Base-by-base conservation (phyloP, 768 basidiomycete genomes). In the Coprinopsis cinerea region DNA sequence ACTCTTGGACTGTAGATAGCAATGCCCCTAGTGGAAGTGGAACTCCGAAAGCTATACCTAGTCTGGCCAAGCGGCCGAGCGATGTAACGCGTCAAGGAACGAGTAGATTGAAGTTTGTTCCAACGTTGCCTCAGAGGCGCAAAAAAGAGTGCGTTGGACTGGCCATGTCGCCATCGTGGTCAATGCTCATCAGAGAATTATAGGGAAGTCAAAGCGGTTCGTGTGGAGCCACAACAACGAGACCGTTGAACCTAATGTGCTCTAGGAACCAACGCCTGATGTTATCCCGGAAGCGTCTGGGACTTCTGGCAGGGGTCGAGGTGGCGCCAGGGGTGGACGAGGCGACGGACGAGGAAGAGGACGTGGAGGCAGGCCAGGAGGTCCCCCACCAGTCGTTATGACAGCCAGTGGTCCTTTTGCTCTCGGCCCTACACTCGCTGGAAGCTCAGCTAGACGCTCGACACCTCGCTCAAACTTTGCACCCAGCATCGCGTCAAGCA, bases 361-460 rank as follows among this genome's bases (percentile, higher is more conserved):
- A 47, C 78, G 80, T n/a, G 64, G 75, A 10, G 81, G 79, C 41
- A 66, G 76, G n/a, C n/a, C n/a, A 27, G 78, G 76, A 36, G 77
- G 69, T 2, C 55, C 78, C 23, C 76, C 82, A 41, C 65, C 76
- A 1, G 70, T 70, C 5, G 83, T 87, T 67, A 88, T 92, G 88
- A 84, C 79, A 15, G 89, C 89, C 0, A 89, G 86, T 59, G 89
- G 89, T 2, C 89, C 89, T 13, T 92, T 92, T 57, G 87, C 89
- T 17, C 83, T 92, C 81, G 89, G 89, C 18, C 89, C 89, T 27
- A 74, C 85, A 20, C 72, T 87, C 56, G 77, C 77, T 7, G 83
- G 85, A 25, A 74, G 70, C 44, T 76, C 67, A 51, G 71, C 72
- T 13, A 47, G 79, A 45, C 72, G 77, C 32, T 65, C 74, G 27